Percentiles rank a stretch among this genome's conserved stretches.
phyloP scores from a whole-genome alignment of 1,139 yeast species.

The Candida tropicalis region DNA sequence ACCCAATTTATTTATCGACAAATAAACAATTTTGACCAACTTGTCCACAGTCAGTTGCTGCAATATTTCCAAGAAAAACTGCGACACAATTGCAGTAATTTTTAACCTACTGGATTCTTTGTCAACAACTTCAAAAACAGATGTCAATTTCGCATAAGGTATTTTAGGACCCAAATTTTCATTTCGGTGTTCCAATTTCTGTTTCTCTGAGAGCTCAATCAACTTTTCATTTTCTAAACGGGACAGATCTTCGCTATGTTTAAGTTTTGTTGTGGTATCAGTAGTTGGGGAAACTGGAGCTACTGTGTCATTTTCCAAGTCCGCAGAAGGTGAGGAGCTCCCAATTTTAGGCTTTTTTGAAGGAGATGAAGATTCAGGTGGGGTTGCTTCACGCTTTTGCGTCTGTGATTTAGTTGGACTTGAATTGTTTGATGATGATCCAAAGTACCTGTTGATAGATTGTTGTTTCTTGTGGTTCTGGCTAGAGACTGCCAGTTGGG shows the following conservation, averaged over 20 bases:
- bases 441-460: background rate
- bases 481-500: conserved; percentile 7
- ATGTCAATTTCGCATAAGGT: conserved; percentile 65
- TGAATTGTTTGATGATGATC: conserved; percentile 1
- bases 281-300: conserved; percentile 2
- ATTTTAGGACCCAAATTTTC: conserved; percentile 30
- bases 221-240: conserved; percentile 27
- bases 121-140: conserved; percentile 76
- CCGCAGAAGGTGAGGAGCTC: background rate
- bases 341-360: conserved; percentile 7
- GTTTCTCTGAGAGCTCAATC: conserved; percentile 25
- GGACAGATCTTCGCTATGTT: conserved; percentile 10
- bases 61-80: conserved; percentile 67
- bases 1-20: conserved; percentile 85
- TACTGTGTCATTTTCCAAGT: conserved; percentile 1
- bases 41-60: conserved; percentile 55
- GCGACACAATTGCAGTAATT: conserved; percentile 73
- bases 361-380: conserved; percentile 11
- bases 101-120: conserved; percentile 78
- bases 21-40: conserved; percentile 71
- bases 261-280: conserved; percentile 11
- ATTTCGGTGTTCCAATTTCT: conserved; percentile 19
- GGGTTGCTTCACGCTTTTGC: conserved; percentile 4
- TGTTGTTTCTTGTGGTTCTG: conserved; percentile 7
- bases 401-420: conserved; percentile 8